Evolutionary conservation across 176 grass and related monocot genomes (phyloP), one percentile per base, ranked within the genome.

Genomic region (Canna indica): DNA sequence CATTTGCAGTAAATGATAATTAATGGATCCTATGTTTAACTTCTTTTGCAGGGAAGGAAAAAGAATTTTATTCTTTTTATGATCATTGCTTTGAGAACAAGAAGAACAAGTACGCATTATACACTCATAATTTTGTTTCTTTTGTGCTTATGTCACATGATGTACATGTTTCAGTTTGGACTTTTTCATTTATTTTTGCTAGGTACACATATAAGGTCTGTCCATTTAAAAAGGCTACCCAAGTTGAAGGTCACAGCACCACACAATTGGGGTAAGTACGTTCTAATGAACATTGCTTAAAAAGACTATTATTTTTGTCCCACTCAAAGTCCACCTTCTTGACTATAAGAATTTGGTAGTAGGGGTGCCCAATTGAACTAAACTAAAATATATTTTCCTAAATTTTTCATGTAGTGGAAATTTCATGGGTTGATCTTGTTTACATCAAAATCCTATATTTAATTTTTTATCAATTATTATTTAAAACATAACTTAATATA

Each of bases 121-220:
- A n/a, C 36, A 60, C 44, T 34, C 71, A 36, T 44, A 4, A 4
- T 44, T 33, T 67, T 66, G n/a, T 64, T 65, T 47, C 31, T 58
- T 24, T 76, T 75, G 33, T 82, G 4, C 25, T 12, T 31, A 30
- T 48, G 35, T 75, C 67, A 38, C 47, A 39, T 42, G 6, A 74
- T 77, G 47, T 59, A 20, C 52, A 60, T 44, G 30, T n/a, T 26
- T 54, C 61, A 70, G 0, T 69, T 59, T 68, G 81, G 48, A 54
- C 38, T 76, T 78, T 65, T 76, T 13, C 22, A 27, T 52, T 75
- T 67, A 14, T 67, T 71, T 39, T 69, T 79, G 34, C 38, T 59
- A 99, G 94, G 75, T 99, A 99, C 38, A n/a, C 75, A 64, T 99
- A 99, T 69, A 99, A 99, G 78, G 89, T 93, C 72, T 99, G 94